Conservation (phyloP, 2,329 filamentous ascomycete genomes). For the Aspergillus nomiae region DNA sequence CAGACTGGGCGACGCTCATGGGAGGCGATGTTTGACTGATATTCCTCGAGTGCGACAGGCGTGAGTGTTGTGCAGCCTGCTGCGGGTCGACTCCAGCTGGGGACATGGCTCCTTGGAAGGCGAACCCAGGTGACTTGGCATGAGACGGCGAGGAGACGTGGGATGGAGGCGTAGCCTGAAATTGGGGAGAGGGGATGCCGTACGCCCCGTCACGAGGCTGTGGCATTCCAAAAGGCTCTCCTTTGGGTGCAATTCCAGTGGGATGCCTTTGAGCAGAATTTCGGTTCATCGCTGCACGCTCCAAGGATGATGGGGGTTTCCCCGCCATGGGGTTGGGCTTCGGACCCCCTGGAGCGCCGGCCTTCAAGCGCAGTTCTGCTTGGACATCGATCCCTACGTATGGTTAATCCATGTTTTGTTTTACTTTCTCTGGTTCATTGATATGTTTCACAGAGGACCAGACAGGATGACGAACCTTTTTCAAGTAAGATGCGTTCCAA, state of each 20-base stretch:
- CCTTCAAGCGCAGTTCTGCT: constrained; percentile 90
- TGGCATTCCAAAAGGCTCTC: constrained; percentile 52
- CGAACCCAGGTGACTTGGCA: constrained; percentile 63
- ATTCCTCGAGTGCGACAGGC: constrained; percentile 41
- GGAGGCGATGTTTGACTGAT: constrained; percentile 37
- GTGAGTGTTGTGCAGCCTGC: constrained; percentile 44
- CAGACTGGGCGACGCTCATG: constrained; percentile 40
- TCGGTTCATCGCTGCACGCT: constrained; percentile 78
- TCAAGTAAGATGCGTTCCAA: constrained; percentile 93
- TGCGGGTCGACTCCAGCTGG: constrained; percentile 61
- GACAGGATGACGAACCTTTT: constrained; percentile 65
- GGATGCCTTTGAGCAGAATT: constrained; percentile 71
- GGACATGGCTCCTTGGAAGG: constrained; percentile 62
- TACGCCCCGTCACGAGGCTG: constrained; percentile 45
- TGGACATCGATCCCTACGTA: constrained; percentile 88
- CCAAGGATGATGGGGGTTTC: constrained; percentile 74
- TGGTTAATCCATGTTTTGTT: constrained; percentile 7
- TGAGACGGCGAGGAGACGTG: constrained; percentile 70
- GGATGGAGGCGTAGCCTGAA: constrained; percentile 79
- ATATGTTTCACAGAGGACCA: not conserved
- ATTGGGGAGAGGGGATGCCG: constrained; percentile 65
- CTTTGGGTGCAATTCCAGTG: constrained; percentile 74
- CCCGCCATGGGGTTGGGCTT: constrained; percentile 67
- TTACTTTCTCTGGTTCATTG: not conserved
- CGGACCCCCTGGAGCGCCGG: constrained; percentile 74